Percentiles rank a stretch among this genome's conserved stretches.
Conservation (phyloP, 2,329 filamentous ascomycete species). For the Monascus ruber region DNA sequence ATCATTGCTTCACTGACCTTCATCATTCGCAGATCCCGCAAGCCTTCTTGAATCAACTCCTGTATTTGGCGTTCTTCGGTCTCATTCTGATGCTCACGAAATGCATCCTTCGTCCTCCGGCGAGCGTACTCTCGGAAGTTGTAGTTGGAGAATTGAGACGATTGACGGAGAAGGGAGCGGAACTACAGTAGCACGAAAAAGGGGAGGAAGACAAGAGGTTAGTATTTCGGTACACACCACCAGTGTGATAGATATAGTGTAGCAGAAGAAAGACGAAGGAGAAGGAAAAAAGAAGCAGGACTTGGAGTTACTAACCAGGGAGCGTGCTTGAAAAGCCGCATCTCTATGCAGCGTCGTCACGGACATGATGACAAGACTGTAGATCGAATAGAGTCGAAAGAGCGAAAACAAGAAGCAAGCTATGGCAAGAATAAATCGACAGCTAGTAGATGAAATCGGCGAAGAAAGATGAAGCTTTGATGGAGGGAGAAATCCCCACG, state of each 20-base stretch:
- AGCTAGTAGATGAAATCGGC: not conserved
- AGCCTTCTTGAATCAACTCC: slow-evolving; percentile 76
- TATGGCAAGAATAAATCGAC: not conserved
- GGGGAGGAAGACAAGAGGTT: not conserved
- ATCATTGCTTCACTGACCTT: slow-evolving; percentile 53
- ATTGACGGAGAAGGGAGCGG: slow-evolving; percentile 78
- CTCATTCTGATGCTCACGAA: slow-evolving; percentile 65
- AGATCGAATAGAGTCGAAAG: not conserved
- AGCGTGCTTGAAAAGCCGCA: slow-evolving; percentile 37
- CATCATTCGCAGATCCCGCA: slow-evolving; percentile 76
- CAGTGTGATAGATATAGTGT: too few species aligned
- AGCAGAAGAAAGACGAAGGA: not conserved
- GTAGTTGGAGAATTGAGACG: slow-evolving; percentile 79
- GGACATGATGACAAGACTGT: slow-evolving; percentile 25
- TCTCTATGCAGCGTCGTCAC: slow-evolving; percentile 29
- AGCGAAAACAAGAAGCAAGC: not conserved
- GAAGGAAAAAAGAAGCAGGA: not conserved
- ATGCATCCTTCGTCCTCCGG: slow-evolving; percentile 80
- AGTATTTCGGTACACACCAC: not conserved
- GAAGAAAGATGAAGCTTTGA: slow-evolving; percentile 5
- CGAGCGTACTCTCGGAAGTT: slow-evolving; percentile 97
- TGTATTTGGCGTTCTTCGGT: slow-evolving; percentile 67
- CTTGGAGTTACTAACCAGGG: slow-evolving; percentile 26
- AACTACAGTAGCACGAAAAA: slow-evolving; percentile 47
- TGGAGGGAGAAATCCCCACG: slow-evolving; percentile 9